Percentiles rank a stretch among this genome's conserved stretches.
These are phyloP conservation scores for Pseudocercospora cruenta DNA, from an alignment of 2,329 filamentous ascomycete species.

Conservation along the genomic window DNA sequence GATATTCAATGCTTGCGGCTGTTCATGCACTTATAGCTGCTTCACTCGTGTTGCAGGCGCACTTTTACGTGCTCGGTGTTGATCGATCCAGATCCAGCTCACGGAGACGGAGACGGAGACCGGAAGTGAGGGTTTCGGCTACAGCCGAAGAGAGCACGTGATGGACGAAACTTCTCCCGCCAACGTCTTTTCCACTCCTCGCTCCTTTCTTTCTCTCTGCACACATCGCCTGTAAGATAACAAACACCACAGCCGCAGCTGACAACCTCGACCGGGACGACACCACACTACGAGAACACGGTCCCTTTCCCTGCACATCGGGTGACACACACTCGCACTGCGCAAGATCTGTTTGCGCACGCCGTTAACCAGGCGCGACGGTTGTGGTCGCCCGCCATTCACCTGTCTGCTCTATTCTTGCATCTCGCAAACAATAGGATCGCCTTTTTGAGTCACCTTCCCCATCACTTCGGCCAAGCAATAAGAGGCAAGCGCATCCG, in stretches of 20 bases:
- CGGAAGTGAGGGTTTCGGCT: not conserved
- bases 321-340: not conserved
- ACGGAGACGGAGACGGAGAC: not conserved
- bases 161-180: not conserved
- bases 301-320: not conserved
- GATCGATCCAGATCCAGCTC: not conserved
- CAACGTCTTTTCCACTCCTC: not conserved
- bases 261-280: slow-evolving; percentile 4
- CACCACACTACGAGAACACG: not conserved
- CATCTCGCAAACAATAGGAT: slow-evolving; percentile 1
- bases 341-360: not conserved
- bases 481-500: not conserved
- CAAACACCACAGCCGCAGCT: slow-evolving; percentile 7
- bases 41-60: not conserved
- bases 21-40: not conserved
- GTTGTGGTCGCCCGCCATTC: not conserved
- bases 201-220: not conserved
- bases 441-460: not conserved
- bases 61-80: not conserved
- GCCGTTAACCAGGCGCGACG: slow-evolving; percentile 7
- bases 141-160: not conserved
- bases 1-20: not conserved
- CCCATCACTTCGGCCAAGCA: not conserved
- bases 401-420: slow-evolving; percentile 8
- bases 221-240: slow-evolving; percentile 1